Percentiles rank a stretch among this genome's conserved stretches.
Evolutionary conservation across 768 basidiomycete species (phyloP).

Genomic region (Kockovaella imperatae): DNA sequence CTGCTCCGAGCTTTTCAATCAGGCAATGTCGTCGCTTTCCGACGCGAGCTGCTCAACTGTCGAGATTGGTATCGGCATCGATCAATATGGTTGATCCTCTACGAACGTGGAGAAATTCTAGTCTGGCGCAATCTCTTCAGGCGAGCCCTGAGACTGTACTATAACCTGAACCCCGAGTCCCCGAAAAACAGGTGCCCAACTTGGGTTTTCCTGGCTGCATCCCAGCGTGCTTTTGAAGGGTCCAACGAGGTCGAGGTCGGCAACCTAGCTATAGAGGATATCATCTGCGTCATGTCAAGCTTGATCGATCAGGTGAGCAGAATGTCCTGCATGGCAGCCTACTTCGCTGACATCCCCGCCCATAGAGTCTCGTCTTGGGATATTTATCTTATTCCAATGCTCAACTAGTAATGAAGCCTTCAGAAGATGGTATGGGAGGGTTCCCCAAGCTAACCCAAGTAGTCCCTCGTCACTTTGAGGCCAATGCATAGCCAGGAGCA

Average conservation of each 20-base stretch:
- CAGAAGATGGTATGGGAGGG: slow-evolving; percentile 29
- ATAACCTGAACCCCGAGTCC: slow-evolving; percentile 10
- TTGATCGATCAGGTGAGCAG: slow-evolving; percentile 37
- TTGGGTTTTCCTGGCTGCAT: slow-evolving; percentile 22
- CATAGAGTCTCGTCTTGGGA: slow-evolving; percentile 28
- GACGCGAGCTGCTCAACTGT: slow-evolving; percentile 12
- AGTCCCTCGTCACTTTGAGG: slow-evolving; percentile 15
- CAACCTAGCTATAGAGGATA: slow-evolving; percentile 29
- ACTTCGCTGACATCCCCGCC: neutral
- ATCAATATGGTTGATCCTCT: slow-evolving; percentile 34
- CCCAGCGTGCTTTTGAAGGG: slow-evolving; percentile 13
- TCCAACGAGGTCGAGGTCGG: slow-evolving; percentile 33
- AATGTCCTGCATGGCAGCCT: neutral
- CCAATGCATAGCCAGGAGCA: slow-evolving; percentile 6
- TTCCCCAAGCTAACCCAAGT: slow-evolving; percentile 28
- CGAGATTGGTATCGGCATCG: slow-evolving; percentile 32
- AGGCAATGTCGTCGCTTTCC: slow-evolving; percentile 27
- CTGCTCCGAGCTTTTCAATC: slow-evolving; percentile 23
- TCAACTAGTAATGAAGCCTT: slow-evolving; percentile 28
- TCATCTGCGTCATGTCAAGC: slow-evolving; percentile 37
- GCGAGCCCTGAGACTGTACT: slow-evolving; percentile 15
- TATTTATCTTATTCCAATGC: slow-evolving; percentile 25
- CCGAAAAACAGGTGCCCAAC: slow-evolving; percentile 28
- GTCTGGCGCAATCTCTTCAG: slow-evolving; percentile 36
- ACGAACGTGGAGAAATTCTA: slow-evolving; percentile 35